Conservation (phyloP, 108 stramenopile species). For the Cylindrotheca fusiformis region DNA sequence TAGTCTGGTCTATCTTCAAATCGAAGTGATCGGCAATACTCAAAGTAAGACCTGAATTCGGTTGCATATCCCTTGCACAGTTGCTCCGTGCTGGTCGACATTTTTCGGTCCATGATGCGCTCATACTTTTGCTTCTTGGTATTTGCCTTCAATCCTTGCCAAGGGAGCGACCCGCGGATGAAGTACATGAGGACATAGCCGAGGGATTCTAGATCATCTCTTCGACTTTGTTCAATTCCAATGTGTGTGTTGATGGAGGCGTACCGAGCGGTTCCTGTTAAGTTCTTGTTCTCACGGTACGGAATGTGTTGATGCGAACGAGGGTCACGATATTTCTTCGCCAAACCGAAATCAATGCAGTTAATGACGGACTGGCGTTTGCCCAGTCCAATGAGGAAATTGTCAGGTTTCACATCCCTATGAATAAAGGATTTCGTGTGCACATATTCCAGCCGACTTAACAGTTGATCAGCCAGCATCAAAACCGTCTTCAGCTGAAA, state of each 20-base stretch:
- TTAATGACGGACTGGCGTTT: constrained; percentile 96
- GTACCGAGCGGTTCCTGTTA: constrained; percentile 99
- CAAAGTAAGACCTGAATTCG: constrained; percentile 99
- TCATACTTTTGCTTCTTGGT: constrained; percentile 99
- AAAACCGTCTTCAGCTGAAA: constrained; percentile 97
- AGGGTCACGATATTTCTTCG: constrained; percentile 99
- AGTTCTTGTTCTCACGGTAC: constrained; percentile 99
- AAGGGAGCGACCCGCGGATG: constrained; percentile 96
- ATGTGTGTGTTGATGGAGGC: constrained; percentile 99
- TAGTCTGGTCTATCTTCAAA: constrained; percentile 99
- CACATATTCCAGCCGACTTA: constrained; percentile 97
- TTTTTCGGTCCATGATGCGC: constrained; percentile 99
- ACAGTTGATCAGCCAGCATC: constrained; percentile 98
- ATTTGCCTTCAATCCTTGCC: constrained; percentile 99
- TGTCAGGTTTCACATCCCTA: constrained; percentile 99
- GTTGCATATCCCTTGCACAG: constrained; percentile 99
- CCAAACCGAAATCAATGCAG: constrained; percentile 99
- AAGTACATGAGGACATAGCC: constrained; percentile 99
- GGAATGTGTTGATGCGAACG: constrained; percentile 99
- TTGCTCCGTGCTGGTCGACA: constrained; percentile 96
- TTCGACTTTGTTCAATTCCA: constrained; percentile 95
- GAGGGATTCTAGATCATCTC: constrained; percentile 98
- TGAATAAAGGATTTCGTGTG: constrained; percentile 99
- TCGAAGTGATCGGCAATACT: constrained; percentile 96
- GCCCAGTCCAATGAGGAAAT: constrained; percentile 99